These are phyloP conservation scores for Penicillium malachiteum DNA, from an alignment of 495 filamentous ascomycete species.

Conservation along the genomic window DNA sequence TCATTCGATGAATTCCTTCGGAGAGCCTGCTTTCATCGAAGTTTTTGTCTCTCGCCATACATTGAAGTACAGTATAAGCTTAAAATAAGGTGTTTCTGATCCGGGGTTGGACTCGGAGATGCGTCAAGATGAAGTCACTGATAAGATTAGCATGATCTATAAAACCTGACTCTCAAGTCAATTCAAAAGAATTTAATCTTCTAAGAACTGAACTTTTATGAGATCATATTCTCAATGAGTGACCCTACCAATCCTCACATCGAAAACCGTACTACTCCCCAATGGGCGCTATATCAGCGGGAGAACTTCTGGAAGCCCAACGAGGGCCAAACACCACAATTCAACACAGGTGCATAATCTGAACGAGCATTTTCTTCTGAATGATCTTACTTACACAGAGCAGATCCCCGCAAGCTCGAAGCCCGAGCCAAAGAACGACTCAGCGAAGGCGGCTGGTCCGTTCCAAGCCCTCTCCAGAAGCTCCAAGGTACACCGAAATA, in stretches of 20 bases:
- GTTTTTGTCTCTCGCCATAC: too few relatives aligned
- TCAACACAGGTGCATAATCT: slow-evolving; percentile 49
- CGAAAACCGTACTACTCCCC: slow-evolving; percentile 53
- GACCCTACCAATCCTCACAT: slow-evolving; percentile 60
- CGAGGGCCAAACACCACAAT: slow-evolving; percentile 51
- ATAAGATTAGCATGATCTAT: slow-evolving; percentile 5
- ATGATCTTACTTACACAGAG: background rate
- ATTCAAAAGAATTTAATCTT: background rate
- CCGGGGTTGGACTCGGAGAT: slow-evolving; percentile 3
- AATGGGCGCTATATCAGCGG: slow-evolving; percentile 61
- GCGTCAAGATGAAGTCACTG: slow-evolving; percentile 38
- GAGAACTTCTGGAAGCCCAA: slow-evolving; percentile 62
- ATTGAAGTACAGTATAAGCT: too few relatives aligned
- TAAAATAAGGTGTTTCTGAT: too few relatives aligned
- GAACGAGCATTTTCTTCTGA: background rate
- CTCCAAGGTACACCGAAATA: background rate
- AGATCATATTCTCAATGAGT: slow-evolving; percentile 35
- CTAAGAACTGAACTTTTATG: background rate
- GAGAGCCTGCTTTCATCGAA: too few relatives aligned
- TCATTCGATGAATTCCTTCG: too few relatives aligned
- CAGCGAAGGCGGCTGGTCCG: slow-evolving; percentile 38
- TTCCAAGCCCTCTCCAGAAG: background rate
- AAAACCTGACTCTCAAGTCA: background rate
- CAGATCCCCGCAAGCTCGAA: slow-evolving; percentile 58
- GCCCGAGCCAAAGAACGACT: slow-evolving; percentile 57